Evolutionary conservation across 2,329 filamentous ascomycete genomes (phyloP), one percentile per base, ranked within the genome.

Genomic region (Rhexocercosporidium sp.): DNA sequence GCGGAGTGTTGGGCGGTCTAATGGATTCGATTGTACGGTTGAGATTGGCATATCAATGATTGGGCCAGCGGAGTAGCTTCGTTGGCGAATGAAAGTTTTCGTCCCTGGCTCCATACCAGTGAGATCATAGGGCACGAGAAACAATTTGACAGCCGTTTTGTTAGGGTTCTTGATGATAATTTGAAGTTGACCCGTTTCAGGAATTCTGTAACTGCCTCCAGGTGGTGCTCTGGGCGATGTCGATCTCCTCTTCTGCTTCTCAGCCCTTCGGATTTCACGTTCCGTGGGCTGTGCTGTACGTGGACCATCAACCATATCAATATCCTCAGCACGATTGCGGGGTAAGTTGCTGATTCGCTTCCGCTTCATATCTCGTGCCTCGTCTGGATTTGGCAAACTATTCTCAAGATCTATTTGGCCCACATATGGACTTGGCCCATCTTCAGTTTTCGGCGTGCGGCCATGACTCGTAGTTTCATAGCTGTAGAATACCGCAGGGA

Each of bases 81-180:
- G 90, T 80, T 99, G 96, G 34, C 96, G 89, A 68, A 99, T 91
- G 74, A 98, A 98, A 0, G 96, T 99, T 79, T 98, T 98, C 18
- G 93, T 96, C 0, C 94, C 94, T 0, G 93, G 87, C 69, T 96
- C 91, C 95, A 99, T 99, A 61, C 93, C 95, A 0, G 88, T 86
- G 1, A 99, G 83, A 77, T 98, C 94, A 74, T 98, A 99, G 0
- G 95, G 96, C 2, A 99, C 88, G 27, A 98, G 84, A 73, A 98
- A 98, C 0, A 99, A 83, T 78, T 99, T 98, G 64, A 98, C 95
- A 0, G 96, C 96, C 3, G 96, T 98, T 77, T 98, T 98, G 81
- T 98, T 97, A 18, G 94, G 95, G 75, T 98, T 99, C 78, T 98
- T 98, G 78, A 99, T 93, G 69, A 99, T 91, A 70, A 99, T 97